These are phyloP conservation scores for Alternaria gansuensis DNA, from an alignment of 2,329 filamentous ascomycete genomes.

Conservation along the genomic window DNA sequence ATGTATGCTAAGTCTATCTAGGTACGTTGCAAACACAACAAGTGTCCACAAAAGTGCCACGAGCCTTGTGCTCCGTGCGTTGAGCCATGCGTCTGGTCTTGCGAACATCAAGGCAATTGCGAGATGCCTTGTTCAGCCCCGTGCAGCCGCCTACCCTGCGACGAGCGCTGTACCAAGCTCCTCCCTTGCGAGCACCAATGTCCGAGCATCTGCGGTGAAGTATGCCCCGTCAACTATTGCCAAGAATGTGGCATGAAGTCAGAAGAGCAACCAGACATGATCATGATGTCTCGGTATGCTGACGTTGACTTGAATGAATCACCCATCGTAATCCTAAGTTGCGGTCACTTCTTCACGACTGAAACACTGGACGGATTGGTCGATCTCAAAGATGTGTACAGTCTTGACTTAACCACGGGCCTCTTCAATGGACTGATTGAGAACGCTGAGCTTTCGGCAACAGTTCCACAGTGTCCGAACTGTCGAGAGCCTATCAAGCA, in stretches of 20 bases:
- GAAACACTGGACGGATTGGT: constrained; percentile 45
- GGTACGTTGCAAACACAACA: constrained; percentile 43
- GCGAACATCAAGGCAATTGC: constrained; percentile 47
- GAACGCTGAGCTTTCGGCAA: constrained; percentile 30
- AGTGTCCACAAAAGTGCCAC: constrained; percentile 38
- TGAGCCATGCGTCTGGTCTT: constrained; percentile 47
- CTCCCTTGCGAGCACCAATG: constrained; percentile 47
- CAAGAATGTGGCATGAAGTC: constrained; percentile 34
- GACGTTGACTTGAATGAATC: constrained; percentile 44
- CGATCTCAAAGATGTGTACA: constrained; percentile 40
- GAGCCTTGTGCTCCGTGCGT: constrained; percentile 49
- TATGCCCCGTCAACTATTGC: constrained; percentile 36
- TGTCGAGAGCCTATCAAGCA: constrained; percentile 48
- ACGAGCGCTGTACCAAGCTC: constrained; percentile 38
- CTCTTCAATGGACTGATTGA: constrained; percentile 39
- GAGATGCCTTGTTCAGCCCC: constrained; percentile 50
- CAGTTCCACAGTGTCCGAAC: constrained; percentile 46
- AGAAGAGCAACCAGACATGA: constrained; percentile 36
- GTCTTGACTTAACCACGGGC: constrained; percentile 22
- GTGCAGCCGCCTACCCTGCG: constrained; percentile 45
- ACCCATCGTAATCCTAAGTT: constrained; percentile 40
- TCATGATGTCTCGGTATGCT: constrained; percentile 35
- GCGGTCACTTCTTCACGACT: constrained; percentile 45
- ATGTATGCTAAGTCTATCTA: constrained; percentile 9
- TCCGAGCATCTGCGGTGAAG: constrained; percentile 45